phyloP scores from a whole-genome alignment of 2,329 filamentous ascomycete genomes.

The Sporothrix humicola region DNA sequence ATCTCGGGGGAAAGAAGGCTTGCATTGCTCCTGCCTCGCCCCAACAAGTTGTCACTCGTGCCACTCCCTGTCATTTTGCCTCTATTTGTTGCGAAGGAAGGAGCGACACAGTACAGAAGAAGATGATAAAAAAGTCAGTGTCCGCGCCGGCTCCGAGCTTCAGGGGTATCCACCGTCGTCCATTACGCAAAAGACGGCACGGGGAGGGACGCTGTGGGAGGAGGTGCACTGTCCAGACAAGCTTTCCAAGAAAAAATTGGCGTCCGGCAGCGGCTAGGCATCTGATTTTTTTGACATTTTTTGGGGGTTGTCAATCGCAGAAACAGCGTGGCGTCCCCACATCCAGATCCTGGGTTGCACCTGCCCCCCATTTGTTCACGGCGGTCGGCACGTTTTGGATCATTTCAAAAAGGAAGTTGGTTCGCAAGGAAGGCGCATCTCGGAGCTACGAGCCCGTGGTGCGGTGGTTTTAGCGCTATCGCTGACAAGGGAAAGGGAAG shows the following conservation, averaged over 20 bases:
- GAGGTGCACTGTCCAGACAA: slow-evolving; percentile 8
- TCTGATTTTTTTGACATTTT: background rate
- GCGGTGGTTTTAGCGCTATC: background rate
- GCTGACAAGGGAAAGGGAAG: background rate
- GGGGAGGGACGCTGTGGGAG: background rate
- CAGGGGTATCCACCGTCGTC: background rate
- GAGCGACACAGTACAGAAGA: slow-evolving; percentile 1
- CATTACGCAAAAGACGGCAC: slow-evolving; percentile 28
- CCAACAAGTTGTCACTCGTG: slow-evolving; percentile 5
- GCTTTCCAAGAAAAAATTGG: slow-evolving; percentile 27
- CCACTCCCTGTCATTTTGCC: background rate
- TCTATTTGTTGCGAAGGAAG: background rate
- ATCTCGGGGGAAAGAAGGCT: background rate
- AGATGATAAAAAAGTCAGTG: background rate
- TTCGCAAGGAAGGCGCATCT: slow-evolving; percentile 6
- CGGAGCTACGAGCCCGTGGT: slow-evolving; percentile 19
- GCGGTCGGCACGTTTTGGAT: background rate
- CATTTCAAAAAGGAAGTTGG: background rate
- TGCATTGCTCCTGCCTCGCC: slow-evolving; percentile 18
- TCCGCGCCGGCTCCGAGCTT: slow-evolving; percentile 32
- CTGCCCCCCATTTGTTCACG: background rate
- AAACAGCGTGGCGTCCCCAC: slow-evolving; percentile 1
- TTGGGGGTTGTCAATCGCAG: background rate
- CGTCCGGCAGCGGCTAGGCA: slow-evolving; percentile 21
- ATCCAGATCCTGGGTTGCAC: slow-evolving; percentile 25